Conservation (phyloP, 805 yeast species). For the Priceomyces medius region DNA sequence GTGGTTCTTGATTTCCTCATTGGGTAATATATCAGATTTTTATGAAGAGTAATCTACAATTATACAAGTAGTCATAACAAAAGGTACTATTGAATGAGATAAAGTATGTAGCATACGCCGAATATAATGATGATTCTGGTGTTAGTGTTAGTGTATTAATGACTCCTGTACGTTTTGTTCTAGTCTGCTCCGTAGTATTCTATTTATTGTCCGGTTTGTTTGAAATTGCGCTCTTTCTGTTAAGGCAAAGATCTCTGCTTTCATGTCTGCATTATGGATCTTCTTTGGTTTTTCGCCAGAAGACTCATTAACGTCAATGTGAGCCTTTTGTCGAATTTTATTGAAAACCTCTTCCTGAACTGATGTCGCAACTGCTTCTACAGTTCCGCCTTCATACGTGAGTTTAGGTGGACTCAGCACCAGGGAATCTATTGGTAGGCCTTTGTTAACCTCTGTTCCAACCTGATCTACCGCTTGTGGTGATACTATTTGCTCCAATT, state of each 20-base stretch:
- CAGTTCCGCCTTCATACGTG: constrained; percentile 22
- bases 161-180: not conserved
- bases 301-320: constrained; percentile 1
- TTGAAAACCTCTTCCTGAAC: constrained; percentile 21
- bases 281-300: not conserved
- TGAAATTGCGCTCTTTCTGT: constrained; percentile 23
- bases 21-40: constrained; percentile 14
- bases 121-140: too few species aligned
- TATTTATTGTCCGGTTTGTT: constrained; percentile 27
- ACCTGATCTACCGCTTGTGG: not conserved
- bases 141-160: too few species aligned
- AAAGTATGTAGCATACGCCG: too few species aligned
- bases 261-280: constrained; percentile 31
- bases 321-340: constrained; percentile 14
- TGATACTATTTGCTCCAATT: constrained; percentile 11
- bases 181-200: constrained; percentile 24
- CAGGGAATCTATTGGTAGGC: not conserved
- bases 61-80: not conserved
- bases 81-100: too few species aligned
- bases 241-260: constrained; percentile 24
- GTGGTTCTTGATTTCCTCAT: constrained; percentile 29
- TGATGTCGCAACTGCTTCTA: constrained; percentile 24
- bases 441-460: not conserved
- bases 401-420: constrained; percentile 5
- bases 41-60: not conserved